Evolutionary conservation across 2,329 filamentous ascomycete genomes (phyloP).

Genomic region (Diaporthe ilicicola): DNA sequence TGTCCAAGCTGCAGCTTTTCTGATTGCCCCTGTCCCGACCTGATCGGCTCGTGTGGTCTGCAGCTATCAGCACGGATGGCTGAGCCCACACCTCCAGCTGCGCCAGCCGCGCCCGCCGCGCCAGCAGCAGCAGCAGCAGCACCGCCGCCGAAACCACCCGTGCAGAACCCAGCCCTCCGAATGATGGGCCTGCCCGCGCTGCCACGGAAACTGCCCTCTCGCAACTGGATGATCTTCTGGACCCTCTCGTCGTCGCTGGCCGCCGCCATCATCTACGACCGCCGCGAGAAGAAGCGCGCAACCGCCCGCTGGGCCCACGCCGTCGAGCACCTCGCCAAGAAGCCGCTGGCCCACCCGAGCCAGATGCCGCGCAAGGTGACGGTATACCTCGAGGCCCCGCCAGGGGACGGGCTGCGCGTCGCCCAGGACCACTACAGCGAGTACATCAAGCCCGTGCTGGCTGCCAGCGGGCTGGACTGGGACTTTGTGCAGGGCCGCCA

Average conservation of each 20-base stretch:
- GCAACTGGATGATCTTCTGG: conserved; percentile 98
- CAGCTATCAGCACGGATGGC: conserved; percentile 27
- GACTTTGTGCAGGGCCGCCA: conserved; percentile 92
- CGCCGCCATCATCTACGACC: conserved; percentile 88
- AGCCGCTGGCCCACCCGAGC: conserved; percentile 70
- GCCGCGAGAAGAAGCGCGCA: conserved; percentile 84
- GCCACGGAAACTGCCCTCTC: conserved; percentile 84
- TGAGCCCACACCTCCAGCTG: conserved; percentile 27
- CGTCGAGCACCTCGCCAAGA: conserved; percentile 84
- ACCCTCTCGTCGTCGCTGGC: conserved; percentile 80
- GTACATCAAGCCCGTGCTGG: conserved; percentile 92
- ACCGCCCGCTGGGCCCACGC: conserved; percentile 87
- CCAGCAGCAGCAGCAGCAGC: conserved; percentile 37
- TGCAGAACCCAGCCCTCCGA: conserved; percentile 75
- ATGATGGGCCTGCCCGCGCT: conserved; percentile 89
- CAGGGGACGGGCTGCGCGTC: conserved; percentile 81
- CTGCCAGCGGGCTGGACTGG: conserved; percentile 91
- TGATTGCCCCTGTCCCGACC: not conserved
- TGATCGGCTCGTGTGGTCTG: not conserved
- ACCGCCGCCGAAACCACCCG: conserved; percentile 49
- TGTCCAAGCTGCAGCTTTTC: not conserved
- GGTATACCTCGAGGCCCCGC: conserved; percentile 85
- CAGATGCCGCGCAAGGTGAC: conserved; percentile 85
- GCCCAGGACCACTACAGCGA: conserved; percentile 97
- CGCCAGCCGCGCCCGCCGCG: conserved; percentile 37